Conservation (phyloP, 805 yeast genomes). For the Tetrapisispora pingtungensis region DNA sequence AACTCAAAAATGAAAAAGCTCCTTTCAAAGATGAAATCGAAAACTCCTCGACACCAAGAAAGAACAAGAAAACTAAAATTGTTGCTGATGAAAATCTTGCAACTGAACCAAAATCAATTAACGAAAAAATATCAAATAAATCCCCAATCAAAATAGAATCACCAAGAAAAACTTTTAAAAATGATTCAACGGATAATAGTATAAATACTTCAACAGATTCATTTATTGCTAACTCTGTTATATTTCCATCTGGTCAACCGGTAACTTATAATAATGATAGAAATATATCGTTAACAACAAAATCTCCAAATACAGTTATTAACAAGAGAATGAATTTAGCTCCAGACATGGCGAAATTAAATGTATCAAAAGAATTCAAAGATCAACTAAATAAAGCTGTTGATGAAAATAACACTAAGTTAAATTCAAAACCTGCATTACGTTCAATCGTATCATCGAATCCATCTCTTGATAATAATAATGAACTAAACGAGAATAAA, state of each 20-base stretch:
- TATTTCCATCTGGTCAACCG: neutral
- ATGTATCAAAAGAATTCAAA: conserved; percentile 30
- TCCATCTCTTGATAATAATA: neutral
- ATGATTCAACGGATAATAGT: conserved; percentile 16
- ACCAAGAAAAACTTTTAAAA: conserved; percentile 15
- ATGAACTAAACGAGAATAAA: neutral
- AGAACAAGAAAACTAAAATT: neutral
- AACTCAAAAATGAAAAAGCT: neutral
- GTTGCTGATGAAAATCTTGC: neutral
- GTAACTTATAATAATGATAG: neutral
- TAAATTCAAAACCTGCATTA: neutral
- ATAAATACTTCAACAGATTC: conserved; percentile 13
- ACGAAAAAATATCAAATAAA: conserved; percentile 19
- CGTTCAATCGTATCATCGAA: neutral
- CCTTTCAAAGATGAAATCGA: neutral
- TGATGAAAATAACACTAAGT: conserved; percentile 4
- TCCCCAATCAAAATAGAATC: conserved; percentile 13
- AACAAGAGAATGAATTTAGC: conserved; percentile 13
- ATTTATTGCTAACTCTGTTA: neutral
- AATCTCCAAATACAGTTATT: neutral
- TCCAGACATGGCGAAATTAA: conserved; percentile 27
- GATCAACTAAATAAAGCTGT: conserved; percentile 25
- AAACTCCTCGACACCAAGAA: neutral
- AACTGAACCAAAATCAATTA: conserved; percentile 6
- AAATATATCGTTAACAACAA: neutral